These are phyloP conservation scores for Anthoceros angustus DNA, from an alignment of 225 moss, liverwort and hornwort species.

Conservation along the genomic window DNA sequence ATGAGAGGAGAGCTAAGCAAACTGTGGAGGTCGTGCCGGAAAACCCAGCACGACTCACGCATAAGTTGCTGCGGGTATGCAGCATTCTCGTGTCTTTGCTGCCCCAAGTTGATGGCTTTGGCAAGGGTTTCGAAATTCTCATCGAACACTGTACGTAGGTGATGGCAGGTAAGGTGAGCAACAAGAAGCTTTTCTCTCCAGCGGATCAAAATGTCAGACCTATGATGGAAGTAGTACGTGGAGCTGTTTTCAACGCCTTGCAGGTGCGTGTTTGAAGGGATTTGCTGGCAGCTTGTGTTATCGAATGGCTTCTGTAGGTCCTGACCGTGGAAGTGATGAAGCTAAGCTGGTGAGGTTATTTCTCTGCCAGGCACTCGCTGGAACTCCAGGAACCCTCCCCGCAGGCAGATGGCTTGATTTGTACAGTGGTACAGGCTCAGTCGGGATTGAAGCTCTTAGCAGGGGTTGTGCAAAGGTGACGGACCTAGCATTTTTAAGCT, in stretches of 20 bases:
- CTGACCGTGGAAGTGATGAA: not conserved
- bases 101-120: not conserved
- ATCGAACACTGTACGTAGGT: slow-evolving; percentile 23
- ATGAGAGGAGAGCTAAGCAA: slow-evolving; percentile 25
- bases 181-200: slow-evolving; percentile 72
- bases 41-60: slow-evolving; percentile 52
- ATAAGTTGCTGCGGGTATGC: slow-evolving; percentile 65
- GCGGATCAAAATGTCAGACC: slow-evolving; percentile 77
- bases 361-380: slow-evolving; percentile 42
- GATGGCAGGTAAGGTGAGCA: slow-evolving; percentile 74
- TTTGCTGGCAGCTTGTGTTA: slow-evolving; percentile 3
- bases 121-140: not conserved
- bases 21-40: slow-evolving; percentile 13
- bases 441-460: slow-evolving; percentile 91
- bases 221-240: slow-evolving; percentile 99
- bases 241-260: slow-evolving; percentile 78
- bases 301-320: not conserved
- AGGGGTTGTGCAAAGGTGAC: slow-evolving; percentile 60
- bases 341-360: not conserved
- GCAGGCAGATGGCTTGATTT: slow-evolving; percentile 87
- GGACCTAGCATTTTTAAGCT: not conserved
- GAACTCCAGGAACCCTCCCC: slow-evolving; percentile 49
- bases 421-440: slow-evolving; percentile 92
- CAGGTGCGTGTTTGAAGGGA: slow-evolving; percentile 22
- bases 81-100: not conserved